A percentile compares a stretch with the other conserved stretches of the same genome.
Conservation (phyloP, 2,329 filamentous ascomycete species). For the Colletotrichum eremochloae region DNA sequence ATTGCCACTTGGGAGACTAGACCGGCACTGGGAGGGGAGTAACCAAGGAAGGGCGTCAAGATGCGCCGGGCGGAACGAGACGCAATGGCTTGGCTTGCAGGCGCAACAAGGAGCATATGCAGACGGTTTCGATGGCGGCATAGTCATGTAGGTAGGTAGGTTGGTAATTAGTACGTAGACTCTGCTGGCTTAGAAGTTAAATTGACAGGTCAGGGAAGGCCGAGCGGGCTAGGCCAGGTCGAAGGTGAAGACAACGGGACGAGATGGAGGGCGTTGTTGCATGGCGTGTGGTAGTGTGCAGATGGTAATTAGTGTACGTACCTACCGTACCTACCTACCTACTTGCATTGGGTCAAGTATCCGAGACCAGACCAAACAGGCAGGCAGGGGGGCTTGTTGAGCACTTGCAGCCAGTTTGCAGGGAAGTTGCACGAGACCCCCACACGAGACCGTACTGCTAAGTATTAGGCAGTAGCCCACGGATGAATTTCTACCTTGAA, state of each 20-base stretch:
- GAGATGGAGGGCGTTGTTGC: slow-evolving; percentile 1
- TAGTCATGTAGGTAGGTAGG: neutral
- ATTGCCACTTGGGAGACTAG: slow-evolving; percentile 29
- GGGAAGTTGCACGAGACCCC: slow-evolving; percentile 36
- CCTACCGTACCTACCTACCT: neutral
- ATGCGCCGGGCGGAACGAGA: slow-evolving; percentile 30
- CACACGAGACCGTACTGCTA: slow-evolving; percentile 29
- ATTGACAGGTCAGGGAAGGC: slow-evolving; percentile 22
- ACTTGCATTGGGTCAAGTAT: slow-evolving; percentile 11
- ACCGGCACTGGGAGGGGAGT: slow-evolving; percentile 16
- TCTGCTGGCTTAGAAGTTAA: slow-evolving; percentile 18
- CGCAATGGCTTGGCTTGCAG: slow-evolving; percentile 24
- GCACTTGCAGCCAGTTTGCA: slow-evolving; percentile 31
- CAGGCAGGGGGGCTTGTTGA: slow-evolving; percentile 21
- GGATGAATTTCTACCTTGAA: slow-evolving; percentile 6
- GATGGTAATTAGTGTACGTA: neutral
- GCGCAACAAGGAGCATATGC: slow-evolving; percentile 25
- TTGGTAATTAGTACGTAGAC: neutral
- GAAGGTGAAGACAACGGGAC: slow-evolving; percentile 4
- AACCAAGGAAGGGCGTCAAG: slow-evolving; percentile 17
- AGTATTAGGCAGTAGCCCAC: slow-evolving; percentile 3
- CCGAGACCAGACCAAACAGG: slow-evolving; percentile 22
- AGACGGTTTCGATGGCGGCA: slow-evolving; percentile 11
- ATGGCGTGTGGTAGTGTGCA: slow-evolving; percentile 9
- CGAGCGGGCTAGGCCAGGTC: neutral